Evolutionary conservation across 2,329 filamentous ascomycete species (phyloP), one percentile per base, ranked within the genome.

Genomic region (Talaromyces piceae): DNA sequence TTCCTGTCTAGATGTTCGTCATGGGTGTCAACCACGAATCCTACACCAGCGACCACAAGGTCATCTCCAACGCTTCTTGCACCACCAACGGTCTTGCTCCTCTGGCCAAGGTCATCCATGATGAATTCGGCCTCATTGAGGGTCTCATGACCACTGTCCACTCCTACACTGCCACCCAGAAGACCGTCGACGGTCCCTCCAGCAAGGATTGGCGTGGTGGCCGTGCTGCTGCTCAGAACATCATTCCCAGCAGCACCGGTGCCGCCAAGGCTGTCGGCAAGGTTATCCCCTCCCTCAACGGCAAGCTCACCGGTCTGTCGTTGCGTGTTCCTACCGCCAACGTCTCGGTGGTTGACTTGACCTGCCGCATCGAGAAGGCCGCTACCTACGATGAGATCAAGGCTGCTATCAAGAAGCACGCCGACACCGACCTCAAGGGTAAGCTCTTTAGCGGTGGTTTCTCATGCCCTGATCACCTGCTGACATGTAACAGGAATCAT

Each of bases 51-150:
- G 87, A 87, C 73, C 82, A 93, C 74, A 79, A 89, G 67, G 86
- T 98, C 74, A 88, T 97, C 79, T 97, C 93, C 79, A 98, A 98
- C 81, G 93, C 93, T 67, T 97, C 93, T 65, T 97, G 93, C 89
- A 98, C 93, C 75, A 97, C 93, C 82, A 98, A 98, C 88, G 97
- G 93, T 86, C 79, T 98, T 77, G 93, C 93, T 75, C 93, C 93
- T 73, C 87, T 98, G 61, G 93, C 93, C 80, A 98, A 97, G 88
- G 90, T 97, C 70, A 84, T 98, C 79, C 80, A 98, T 84, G 91
- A 97, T 83, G 94, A 96, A 77, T 98, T 86, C 81, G 86, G 81
- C 75, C 93, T 98, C 73, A 77, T 96, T 69, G 93, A 98, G 84
- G 93, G 91, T 83, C 86, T 97, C 68, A 98, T 98, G 93, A 97